Conservation (phyloP, 805 yeast species). For the Kockiozyma suomiensis region DNA sequence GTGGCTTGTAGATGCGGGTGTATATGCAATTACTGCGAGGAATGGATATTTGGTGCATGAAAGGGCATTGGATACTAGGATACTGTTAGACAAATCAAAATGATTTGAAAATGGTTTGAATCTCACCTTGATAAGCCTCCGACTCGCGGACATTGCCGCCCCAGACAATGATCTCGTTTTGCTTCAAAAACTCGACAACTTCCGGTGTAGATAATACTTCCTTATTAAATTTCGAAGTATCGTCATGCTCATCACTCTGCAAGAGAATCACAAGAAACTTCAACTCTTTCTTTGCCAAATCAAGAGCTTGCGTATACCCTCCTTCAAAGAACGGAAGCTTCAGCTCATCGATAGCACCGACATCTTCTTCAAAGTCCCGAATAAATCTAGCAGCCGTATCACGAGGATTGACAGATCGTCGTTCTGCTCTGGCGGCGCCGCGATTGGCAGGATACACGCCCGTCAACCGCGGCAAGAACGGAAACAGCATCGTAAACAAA, state of each 20-base stretch:
- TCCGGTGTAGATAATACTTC: constrained; percentile 56
- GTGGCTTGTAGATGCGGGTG: constrained; percentile 30
- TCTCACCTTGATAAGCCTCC: constrained; percentile 66
- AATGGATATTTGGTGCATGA: constrained; percentile 79
- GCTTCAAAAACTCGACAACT: constrained; percentile 53
- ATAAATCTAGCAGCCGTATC: constrained; percentile 57
- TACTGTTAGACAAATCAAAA: not conserved
- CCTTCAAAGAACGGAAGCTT: constrained; percentile 57
- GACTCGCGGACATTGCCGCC: constrained; percentile 81
- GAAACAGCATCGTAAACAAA: constrained; percentile 39
- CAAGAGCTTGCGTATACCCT: constrained; percentile 79
- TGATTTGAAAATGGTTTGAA: no score
- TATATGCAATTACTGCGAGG: constrained; percentile 60
- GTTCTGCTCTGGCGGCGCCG: constrained; percentile 44
- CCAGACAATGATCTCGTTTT: constrained; percentile 70
- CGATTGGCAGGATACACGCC: constrained; percentile 46
- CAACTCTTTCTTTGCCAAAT: constrained; percentile 66
- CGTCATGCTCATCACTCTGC: constrained; percentile 72
- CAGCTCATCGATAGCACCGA: constrained; percentile 25
- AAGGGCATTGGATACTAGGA: constrained; percentile 66
- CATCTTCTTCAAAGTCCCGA: constrained; percentile 54
- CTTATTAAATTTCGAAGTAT: constrained; percentile 55
- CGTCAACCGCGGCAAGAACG: constrained; percentile 45
- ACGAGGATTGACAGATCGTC: constrained; percentile 48
- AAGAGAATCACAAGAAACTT: constrained; percentile 74